These are phyloP conservation scores for Fraxinus albicans DNA, from an alignment of 305 asterid species.

Conservation along the genomic window DNA sequence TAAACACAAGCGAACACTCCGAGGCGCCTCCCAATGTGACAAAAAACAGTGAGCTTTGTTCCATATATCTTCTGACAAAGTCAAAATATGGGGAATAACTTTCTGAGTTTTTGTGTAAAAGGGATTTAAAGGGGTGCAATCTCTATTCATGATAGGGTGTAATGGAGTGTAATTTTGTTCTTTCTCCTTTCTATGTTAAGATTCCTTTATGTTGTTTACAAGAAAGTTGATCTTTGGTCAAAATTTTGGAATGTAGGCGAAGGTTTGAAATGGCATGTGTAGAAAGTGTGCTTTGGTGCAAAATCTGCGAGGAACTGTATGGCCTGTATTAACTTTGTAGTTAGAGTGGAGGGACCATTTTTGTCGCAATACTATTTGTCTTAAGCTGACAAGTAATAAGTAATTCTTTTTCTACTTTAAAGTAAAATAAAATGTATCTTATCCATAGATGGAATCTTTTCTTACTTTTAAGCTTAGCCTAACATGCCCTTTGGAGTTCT, in stretches of 20 bases:
- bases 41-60: slow-evolving; percentile 26
- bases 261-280: slow-evolving; percentile 20
- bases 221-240: slow-evolving; percentile 26
- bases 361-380: slow-evolving; percentile 33
- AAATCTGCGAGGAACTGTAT: slow-evolving; percentile 30
- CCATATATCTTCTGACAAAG: slow-evolving; percentile 4
- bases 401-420: neutral
- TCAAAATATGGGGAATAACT: slow-evolving; percentile 23
- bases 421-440: neutral
- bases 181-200: slow-evolving; percentile 11
- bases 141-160: slow-evolving; percentile 3
- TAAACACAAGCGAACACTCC: slow-evolving; percentile 46
- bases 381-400: slow-evolving; percentile 27
- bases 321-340: slow-evolving; percentile 35
- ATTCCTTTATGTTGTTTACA: slow-evolving; percentile 28
- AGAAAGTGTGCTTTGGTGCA: slow-evolving; percentile 32
- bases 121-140: slow-evolving; percentile 17
- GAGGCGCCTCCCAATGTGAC: slow-evolving; percentile 41
- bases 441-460: neutral
- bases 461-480: neutral
- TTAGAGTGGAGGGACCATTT: slow-evolving; percentile 40
- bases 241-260: neutral
- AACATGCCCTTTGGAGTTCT: neutral
- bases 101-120: slow-evolving; percentile 19
- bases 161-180: neutral